Evolutionary conservation across 2,329 filamentous ascomycete genomes (phyloP), one percentile per base, ranked within the genome.

Genomic region (Phaeosphaeria sp.): DNA sequence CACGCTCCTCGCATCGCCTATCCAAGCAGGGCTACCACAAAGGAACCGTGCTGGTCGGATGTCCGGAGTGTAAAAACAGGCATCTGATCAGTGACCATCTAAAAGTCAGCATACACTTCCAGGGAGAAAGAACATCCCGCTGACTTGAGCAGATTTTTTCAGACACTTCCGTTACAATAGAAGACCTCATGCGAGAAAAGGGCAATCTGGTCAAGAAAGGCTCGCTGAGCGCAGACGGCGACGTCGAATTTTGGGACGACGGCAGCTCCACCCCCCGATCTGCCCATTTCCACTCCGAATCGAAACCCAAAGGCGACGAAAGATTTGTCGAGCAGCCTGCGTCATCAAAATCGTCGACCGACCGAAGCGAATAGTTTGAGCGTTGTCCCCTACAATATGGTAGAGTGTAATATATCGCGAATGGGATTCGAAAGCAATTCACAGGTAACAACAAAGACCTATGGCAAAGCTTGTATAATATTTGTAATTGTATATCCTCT

Each of bases 1-100:
- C 85, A 36, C 89, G 93, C 56, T 96, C 92, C n/a, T 85, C 88
- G 13, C 96, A 99, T 79, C 85, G 85, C 50, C 83, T 99, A 68
- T 92, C 92, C 27, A 97, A 98, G 78, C 95, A 98, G 74, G 95
- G 92, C 30, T 99, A 99, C 75, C 93, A 98, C 78, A 84, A 89
- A 62, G 95, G 95, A 36, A 94, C 92, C 1, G 90, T 95, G 4
- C 82, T 99, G 56, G 93, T 98, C 64, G 89, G 90, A 33, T 99
- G 95, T 74, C 94, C 95, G 0, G 82, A 83, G 3, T 99, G 95
- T 79, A 88, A 89, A 71, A 93, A 92, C 73, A 86, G 93, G 22
- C 95, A 99, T 80, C 80, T 99, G 65, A 98, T 99, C 69, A 90
- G 88, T 72, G 95, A 99, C 77, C 91, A 99, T 77, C 80, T 99